phyloP scores from a whole-genome alignment of 139 green algal species.

The Chlorella vulgaris region DNA sequence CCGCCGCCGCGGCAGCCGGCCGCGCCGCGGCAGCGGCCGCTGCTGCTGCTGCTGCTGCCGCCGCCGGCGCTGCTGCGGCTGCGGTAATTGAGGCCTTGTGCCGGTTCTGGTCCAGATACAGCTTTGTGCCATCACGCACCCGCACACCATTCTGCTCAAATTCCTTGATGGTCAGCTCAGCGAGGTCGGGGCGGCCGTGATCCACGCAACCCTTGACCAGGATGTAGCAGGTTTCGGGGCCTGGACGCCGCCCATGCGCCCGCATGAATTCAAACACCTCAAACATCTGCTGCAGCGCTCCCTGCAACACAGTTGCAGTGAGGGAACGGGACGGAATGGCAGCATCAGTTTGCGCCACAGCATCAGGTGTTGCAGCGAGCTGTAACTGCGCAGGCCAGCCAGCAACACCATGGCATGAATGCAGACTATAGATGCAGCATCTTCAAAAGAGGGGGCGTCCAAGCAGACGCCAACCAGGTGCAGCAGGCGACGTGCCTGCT shows the following conservation, averaged over 20 bases:
- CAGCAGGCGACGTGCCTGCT: constrained; percentile 24
- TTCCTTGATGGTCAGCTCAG: constrained; percentile 35
- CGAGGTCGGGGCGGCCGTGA: constrained; percentile 41
- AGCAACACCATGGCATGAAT: no score
- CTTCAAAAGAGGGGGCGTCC: no score
- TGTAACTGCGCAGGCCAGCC: no score
- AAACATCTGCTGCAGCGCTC: constrained; percentile 41
- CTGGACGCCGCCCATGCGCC: constrained; percentile 30
- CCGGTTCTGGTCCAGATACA: constrained; percentile 45
- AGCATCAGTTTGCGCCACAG: no score
- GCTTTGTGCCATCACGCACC: constrained; percentile 41
- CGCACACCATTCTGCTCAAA: constrained; percentile 46
- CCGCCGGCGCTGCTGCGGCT: not conserved
- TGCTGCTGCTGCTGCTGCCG: constrained; percentile 14
- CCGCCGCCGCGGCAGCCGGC: not conserved
- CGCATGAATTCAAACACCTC: constrained; percentile 53
- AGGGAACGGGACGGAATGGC: not conserved
- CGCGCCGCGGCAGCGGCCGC: not conserved
- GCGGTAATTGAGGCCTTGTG: not conserved
- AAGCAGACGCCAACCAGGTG: not conserved
- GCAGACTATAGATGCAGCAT: no score
- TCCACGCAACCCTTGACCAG: constrained; percentile 57
- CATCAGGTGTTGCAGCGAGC: no score
- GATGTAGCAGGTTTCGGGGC: constrained; percentile 52
- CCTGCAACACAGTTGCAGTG: not conserved